phyloP scores from a whole-genome alignment of 352 stramenopile species.

The Pythium dissotocum region DNA sequence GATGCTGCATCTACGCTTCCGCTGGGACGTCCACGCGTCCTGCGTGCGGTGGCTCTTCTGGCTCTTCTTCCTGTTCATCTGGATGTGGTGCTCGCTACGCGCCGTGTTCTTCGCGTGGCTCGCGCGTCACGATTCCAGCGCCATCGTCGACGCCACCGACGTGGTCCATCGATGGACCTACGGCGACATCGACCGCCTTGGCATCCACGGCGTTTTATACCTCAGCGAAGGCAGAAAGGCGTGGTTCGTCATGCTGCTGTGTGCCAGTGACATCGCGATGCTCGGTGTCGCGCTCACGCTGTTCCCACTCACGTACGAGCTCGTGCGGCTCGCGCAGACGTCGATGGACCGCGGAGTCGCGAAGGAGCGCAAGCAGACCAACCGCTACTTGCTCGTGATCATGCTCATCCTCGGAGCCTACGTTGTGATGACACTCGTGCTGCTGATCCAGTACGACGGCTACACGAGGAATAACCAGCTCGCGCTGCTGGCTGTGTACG shows the following conservation, averaged over 20 bases:
- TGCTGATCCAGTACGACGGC: constrained; percentile 36
- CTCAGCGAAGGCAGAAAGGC: constrained; percentile 17
- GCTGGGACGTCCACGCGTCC: constrained; percentile 26
- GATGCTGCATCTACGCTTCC: constrained; percentile 25
- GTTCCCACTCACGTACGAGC: constrained; percentile 59
- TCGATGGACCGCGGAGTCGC: constrained; percentile 60
- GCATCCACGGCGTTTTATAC: constrained; percentile 41
- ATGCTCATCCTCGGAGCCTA: too few relatives aligned
- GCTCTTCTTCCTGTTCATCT: constrained; percentile 58
- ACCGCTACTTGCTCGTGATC: constrained; percentile 34
- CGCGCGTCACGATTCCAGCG: background rate
- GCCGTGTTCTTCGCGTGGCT: constrained; percentile 48
- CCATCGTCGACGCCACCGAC: constrained; percentile 14
- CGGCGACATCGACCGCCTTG: constrained; percentile 45
- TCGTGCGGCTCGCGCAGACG: constrained; percentile 54
- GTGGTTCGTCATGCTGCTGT: too few relatives aligned
- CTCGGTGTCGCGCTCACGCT: constrained; percentile 53
- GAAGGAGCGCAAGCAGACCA: constrained; percentile 49
- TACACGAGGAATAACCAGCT: constrained; percentile 55
- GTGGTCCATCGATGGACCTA: constrained; percentile 4
- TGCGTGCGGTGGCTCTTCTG: constrained; percentile 68
- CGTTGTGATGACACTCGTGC: constrained; percentile 1
- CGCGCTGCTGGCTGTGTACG: constrained; percentile 44
- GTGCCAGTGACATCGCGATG: constrained; percentile 48
- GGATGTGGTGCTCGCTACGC: constrained; percentile 39